Evolutionary conservation across 2,329 filamentous ascomycete genomes (phyloP).

Genomic region (Aspergillus luchuensis): DNA sequence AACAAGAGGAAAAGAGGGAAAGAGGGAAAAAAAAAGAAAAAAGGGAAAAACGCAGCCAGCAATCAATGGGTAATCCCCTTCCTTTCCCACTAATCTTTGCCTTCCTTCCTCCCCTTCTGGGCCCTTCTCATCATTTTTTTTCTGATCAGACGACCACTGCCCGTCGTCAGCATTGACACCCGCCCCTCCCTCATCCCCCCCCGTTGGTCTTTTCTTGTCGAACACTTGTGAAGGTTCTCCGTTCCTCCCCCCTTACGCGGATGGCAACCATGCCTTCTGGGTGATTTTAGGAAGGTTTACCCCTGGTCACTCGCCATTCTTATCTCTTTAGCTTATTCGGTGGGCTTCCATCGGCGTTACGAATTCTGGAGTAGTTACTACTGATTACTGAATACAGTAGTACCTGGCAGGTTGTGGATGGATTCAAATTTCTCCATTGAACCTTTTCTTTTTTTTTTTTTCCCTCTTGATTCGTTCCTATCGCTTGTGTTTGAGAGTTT

Average conservation of each 20-base stretch:
- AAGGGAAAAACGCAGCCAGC: background rate
- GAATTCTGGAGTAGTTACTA: background rate
- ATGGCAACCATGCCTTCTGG: constrained; percentile 1
- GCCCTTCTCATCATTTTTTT: constrained; percentile 21
- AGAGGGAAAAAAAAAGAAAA: background rate
- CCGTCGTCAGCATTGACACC: constrained; percentile 20
- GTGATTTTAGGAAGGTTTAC: constrained; percentile 10
- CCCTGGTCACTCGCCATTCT: constrained; percentile 15
- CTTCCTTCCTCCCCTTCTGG: constrained; percentile 12
- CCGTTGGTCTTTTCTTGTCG: constrained; percentile 9
- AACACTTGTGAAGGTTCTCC: background rate
- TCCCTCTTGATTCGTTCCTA: no score
- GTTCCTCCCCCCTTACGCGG: constrained; percentile 4
- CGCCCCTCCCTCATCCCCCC: constrained; percentile 20
- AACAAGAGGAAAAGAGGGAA: background rate
- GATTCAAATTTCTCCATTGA: background rate
- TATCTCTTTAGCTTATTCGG: constrained; percentile 4
- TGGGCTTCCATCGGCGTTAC: constrained; percentile 1
- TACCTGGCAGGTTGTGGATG: constrained; percentile 1
- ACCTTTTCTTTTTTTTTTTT: background rate
- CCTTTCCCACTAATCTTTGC: background rate
- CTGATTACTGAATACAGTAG: background rate
- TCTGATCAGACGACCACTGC: constrained; percentile 28
- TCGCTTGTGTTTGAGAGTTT: no score
- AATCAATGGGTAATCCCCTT: constrained; percentile 8